These are phyloP conservation scores for Pseudoperonospora humuli DNA, from an alignment of 352 stramenopile species.

Conservation along the genomic window DNA sequence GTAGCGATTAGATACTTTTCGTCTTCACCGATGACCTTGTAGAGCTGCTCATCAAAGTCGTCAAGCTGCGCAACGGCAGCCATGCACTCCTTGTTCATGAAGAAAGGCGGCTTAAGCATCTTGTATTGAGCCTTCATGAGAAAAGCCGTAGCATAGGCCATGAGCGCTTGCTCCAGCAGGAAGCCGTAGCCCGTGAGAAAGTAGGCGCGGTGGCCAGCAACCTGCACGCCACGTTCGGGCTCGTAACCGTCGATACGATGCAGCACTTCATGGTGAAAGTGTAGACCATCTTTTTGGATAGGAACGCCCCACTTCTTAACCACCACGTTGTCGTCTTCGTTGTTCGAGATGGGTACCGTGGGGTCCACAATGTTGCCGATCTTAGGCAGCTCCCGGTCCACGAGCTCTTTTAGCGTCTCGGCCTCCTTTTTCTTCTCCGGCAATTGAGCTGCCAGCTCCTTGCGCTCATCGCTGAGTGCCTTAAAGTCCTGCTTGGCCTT, in stretches of 20 bases:
- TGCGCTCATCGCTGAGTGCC: conserved; percentile 71
- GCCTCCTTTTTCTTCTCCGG: conserved; percentile 76
- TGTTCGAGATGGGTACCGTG: conserved; percentile 92
- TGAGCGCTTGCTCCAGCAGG: conserved; percentile 98
- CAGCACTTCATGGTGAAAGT: conserved; percentile 94
- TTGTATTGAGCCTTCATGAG: conserved; percentile 93
- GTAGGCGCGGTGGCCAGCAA: conserved; percentile 97
- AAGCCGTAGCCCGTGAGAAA: conserved; percentile 98
- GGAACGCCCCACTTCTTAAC: conserved; percentile 75
- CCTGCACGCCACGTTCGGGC: conserved; percentile 90
- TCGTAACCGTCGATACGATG: conserved; percentile 99
- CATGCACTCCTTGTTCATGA: conserved; percentile 99
- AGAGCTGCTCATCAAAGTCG: conserved; percentile 99
- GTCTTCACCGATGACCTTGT: conserved; percentile 96
- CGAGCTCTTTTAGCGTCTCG: conserved; percentile 60
- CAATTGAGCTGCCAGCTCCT: conserved; percentile 55
- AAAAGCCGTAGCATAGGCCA: conserved; percentile 98
- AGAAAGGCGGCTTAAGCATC: conserved; percentile 98
- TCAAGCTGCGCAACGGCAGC: conserved; percentile 96
- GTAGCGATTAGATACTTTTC: conserved; percentile 99
- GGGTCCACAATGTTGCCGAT: conserved; percentile 98
- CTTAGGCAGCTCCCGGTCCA: conserved; percentile 75
- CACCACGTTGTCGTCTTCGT: conserved; percentile 96
- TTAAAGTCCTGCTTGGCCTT: conserved; percentile 87
- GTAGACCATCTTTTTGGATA: conserved; percentile 73